Base-by-base conservation (phyloP, 139 green algal genomes). In the Penium margaritaceum region DNA sequence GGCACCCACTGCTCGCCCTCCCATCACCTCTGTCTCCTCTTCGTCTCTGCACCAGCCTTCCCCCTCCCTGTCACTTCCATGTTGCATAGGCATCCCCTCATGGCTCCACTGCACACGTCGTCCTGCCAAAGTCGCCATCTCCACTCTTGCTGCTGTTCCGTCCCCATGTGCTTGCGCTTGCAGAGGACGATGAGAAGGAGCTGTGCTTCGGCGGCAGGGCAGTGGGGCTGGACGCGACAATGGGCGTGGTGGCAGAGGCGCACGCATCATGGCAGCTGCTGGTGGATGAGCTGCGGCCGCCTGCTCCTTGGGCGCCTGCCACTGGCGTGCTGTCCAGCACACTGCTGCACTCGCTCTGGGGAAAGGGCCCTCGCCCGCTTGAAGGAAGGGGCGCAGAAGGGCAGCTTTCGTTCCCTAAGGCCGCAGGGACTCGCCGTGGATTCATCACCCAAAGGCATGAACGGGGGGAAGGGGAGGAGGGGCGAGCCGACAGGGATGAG, bases 181-280 rank as follows among this genome's bases (percentile, higher is more conserved):
- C 47, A 58, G 47, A 58, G n/a, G 47, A 58, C 47, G 47, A 58
- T n/a, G 47, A 58, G 47, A n/a, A 21, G 47, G 47, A 58, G 47
- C 29, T 58, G 27, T n/a, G n/a, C n/a, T n/a, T 58, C n/a, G 47
- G 47, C 3, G 47, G 29, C n/a, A n/a, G 29, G 47, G n/a, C 47
- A 19, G 47, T 21, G 1, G 47, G 47, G 29, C 27, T 58, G 47
- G 7, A 58, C 1, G 47, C 47, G 3, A n/a, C 47, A 4, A 58
- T 58, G 47, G 47, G 27, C n/a, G 47, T 58, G 3, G 47, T 58
- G 47, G 47, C 47, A n/a, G n/a, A 58, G 47, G 47, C 47, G 47
- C 47, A 58, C 47, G 27, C n/a, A 21, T 21, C 47, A 3, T 58
- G 47, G 47, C 47, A 58, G 47, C 47, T 58, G 7, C 47, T 58